A percentile compares a stretch with the other conserved stretches of the same genome.
Conservation (phyloP, 306 rosid genomes). For the Luffa acutangula region DNA sequence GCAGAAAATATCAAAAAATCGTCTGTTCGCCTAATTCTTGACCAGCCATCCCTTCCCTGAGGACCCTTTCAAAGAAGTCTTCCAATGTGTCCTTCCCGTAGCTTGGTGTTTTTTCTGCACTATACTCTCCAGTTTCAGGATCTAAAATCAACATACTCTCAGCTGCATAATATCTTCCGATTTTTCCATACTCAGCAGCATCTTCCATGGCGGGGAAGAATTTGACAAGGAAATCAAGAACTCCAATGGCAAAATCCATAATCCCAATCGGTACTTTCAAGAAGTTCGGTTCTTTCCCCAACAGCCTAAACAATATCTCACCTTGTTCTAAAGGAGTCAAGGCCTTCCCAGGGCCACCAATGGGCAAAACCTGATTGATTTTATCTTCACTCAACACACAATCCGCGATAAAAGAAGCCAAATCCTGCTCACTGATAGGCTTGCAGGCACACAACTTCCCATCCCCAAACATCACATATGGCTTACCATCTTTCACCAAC, state of each 20-base stretch:
- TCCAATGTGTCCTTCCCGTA: slow-evolving; percentile 89
- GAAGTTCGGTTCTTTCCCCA: slow-evolving; percentile 78
- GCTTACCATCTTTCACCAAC: slow-evolving; percentile 96
- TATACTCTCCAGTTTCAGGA: slow-evolving; percentile 78
- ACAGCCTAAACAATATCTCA: slow-evolving; percentile 63
- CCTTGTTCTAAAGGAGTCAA: slow-evolving; percentile 94
- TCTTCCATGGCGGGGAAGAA: slow-evolving; percentile 80
- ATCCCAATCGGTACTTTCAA: slow-evolving; percentile 86
- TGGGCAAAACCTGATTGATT: slow-evolving; percentile 59
- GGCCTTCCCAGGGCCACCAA: slow-evolving; percentile 88
- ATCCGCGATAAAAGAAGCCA: slow-evolving; percentile 86
- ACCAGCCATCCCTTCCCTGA: slow-evolving; percentile 93
- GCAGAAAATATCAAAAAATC: slow-evolving; percentile 28
- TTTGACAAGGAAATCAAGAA: slow-evolving; percentile 65
- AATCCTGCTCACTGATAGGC: slow-evolving; percentile 79
- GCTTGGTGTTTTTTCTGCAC: slow-evolving; percentile 85
- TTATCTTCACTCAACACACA: slow-evolving; percentile 59
- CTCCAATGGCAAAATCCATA: slow-evolving; percentile 78
- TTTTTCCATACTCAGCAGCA: slow-evolving; percentile 89
- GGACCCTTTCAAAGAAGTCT: slow-evolving; percentile 66
- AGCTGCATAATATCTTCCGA: slow-evolving; percentile 95
- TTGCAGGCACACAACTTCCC: slow-evolving; percentile 91
- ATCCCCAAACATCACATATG: slow-evolving; percentile 98
- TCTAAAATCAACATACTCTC: slow-evolving; percentile 87
- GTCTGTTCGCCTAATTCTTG: slow-evolving; percentile 94